Evolutionary conservation across 495 filamentous ascomycete genomes (phyloP).

Genomic region (Hypomontagnella monticulosa): DNA sequence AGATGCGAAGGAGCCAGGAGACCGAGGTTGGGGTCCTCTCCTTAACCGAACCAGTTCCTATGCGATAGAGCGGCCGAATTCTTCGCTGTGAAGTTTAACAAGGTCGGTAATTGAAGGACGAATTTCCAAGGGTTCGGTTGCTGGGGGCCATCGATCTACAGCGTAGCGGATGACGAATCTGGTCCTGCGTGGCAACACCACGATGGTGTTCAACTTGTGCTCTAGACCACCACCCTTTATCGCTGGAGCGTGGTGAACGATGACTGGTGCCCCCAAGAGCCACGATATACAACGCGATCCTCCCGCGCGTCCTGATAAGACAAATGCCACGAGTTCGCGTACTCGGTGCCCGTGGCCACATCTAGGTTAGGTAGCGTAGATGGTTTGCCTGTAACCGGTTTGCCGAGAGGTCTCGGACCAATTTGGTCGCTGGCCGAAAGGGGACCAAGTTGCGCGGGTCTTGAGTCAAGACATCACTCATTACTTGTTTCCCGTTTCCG

Average conservation of each 20-base stretch:
- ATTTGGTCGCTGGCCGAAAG: constrained; percentile 27
- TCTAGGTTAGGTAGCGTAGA: constrained; percentile 27
- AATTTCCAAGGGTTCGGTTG: constrained; percentile 26
- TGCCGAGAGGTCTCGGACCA: constrained; percentile 40
- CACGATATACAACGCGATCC: constrained; percentile 25
- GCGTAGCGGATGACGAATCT: constrained; percentile 24
- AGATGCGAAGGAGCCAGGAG: too few relatives aligned
- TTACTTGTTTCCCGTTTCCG: constrained; percentile 36
- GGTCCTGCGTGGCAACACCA: constrained; percentile 33
- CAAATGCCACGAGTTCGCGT: constrained; percentile 39
- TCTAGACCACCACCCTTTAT: constrained; percentile 3
- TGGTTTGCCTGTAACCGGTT: constrained; percentile 34
- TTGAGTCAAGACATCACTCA: constrained; percentile 33
- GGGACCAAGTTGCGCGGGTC: constrained; percentile 19
- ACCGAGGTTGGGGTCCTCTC: too few relatives aligned
- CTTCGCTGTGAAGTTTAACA: constrained; percentile 13
- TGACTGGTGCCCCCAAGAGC: constrained; percentile 5
- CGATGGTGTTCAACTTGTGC: constrained; percentile 20
- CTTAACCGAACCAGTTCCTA: not conserved
- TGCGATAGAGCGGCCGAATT: constrained; percentile 10
- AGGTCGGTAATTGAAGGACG: constrained; percentile 17
- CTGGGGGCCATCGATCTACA: constrained; percentile 1
- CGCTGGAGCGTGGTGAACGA: constrained; percentile 12
- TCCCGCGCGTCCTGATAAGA: constrained; percentile 31
- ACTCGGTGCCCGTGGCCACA: constrained; percentile 23